Percentiles rank a stretch among this genome's conserved stretches.
phyloP scores from a whole-genome alignment of 2,329 filamentous ascomycete species.

The Pseudohalonectria lignicola region DNA sequence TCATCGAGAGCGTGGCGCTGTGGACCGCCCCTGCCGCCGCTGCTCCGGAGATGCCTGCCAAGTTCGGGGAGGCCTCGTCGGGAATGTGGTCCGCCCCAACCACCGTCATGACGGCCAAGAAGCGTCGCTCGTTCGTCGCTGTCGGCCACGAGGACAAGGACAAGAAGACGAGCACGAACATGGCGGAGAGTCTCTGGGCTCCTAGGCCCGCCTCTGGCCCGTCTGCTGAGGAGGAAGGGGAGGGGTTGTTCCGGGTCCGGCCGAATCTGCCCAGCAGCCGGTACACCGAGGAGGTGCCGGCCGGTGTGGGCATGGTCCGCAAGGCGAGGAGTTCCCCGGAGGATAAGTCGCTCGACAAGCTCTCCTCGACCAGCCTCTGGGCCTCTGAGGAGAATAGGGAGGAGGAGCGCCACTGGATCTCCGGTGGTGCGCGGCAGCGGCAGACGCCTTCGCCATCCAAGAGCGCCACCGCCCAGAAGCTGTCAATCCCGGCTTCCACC shows the following conservation, averaged over 20 bases:
- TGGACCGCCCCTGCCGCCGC: background rate
- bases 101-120: no score
- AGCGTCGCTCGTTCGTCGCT: no score
- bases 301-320: constrained; percentile 18
- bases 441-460: background rate
- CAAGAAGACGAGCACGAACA: no score
- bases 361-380: constrained; percentile 17
- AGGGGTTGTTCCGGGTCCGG: background rate
- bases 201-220: background rate
- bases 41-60: no score
- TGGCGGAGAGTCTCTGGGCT: background rate
- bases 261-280: constrained; percentile 4
- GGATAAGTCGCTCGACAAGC: constrained; percentile 13
- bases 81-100: no score
- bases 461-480: constrained; percentile 3
- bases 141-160: no score
- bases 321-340: constrained; percentile 14
- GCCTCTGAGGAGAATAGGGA: background rate
- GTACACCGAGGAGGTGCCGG: constrained; percentile 9
- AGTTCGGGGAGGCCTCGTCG: no score
- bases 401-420: background rate
- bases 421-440: no score
- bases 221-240: no score
- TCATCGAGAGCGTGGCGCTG: constrained; percentile 16
- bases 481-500: constrained; percentile 4